Conservation (phyloP, 73 alveolate species). For the Blepharisma stoltei region DNA sequence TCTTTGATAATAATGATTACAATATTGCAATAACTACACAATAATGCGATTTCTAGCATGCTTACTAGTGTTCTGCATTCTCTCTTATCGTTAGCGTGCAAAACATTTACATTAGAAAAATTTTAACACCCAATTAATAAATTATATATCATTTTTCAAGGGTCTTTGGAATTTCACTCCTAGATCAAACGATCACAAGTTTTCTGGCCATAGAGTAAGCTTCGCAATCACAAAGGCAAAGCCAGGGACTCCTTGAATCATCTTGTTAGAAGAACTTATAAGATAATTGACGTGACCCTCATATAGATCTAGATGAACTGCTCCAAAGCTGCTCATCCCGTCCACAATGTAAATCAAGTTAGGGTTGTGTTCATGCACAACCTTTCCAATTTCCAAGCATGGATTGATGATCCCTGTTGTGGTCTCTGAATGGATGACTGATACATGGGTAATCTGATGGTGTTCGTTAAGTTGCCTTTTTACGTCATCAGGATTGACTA, state of each 20-base stretch:
- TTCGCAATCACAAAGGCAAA: slow-evolving; percentile 61
- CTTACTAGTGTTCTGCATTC: too few relatives aligned
- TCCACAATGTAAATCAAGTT: slow-evolving; percentile 44
- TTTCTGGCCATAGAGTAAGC: too few relatives aligned
- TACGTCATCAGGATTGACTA: slow-evolving; percentile 43
- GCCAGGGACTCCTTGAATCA: slow-evolving; percentile 63
- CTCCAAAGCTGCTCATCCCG: slow-evolving; percentile 69
- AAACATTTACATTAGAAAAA: too few relatives aligned
- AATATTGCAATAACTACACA: too few relatives aligned
- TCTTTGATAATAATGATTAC: too few relatives aligned
- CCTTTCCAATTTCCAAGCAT: slow-evolving; percentile 36
- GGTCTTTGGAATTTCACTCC: too few relatives aligned
- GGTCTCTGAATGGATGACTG: slow-evolving; percentile 64
- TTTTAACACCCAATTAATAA: too few relatives aligned
- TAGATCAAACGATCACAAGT: too few relatives aligned
- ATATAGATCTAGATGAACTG: slow-evolving; percentile 46
- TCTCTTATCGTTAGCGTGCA: too few relatives aligned
- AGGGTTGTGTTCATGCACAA: slow-evolving; percentile 25
- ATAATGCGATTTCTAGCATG: too few relatives aligned
- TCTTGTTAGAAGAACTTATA: slow-evolving; percentile 53
- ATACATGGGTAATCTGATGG: slow-evolving; percentile 51
- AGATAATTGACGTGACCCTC: slow-evolving; percentile 42
- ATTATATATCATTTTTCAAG: too few relatives aligned
- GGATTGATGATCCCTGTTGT: slow-evolving; percentile 52
- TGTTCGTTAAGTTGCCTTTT: slow-evolving; percentile 38